phyloP scores from a whole-genome alignment of 371 early-diverging fungal genomes.

The Mortierella sp. region DNA sequence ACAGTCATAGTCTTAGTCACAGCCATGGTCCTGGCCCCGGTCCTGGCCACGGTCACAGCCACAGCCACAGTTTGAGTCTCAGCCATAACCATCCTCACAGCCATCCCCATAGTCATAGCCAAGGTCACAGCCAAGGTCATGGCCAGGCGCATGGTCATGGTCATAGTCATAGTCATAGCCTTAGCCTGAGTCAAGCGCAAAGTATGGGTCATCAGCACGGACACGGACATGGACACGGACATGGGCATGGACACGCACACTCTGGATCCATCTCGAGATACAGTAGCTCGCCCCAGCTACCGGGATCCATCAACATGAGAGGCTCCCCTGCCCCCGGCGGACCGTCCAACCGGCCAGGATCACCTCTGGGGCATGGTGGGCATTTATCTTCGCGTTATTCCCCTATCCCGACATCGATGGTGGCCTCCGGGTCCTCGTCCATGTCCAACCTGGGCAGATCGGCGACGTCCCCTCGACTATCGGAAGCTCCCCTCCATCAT shows the following conservation, averaged over 20 bases:
- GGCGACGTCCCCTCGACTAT: conserved; percentile 20
- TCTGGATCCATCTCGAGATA: conserved; percentile 30
- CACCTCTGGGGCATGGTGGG: conserved; percentile 36
- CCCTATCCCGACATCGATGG: conserved; percentile 18
- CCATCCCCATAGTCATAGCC: conserved; percentile 6
- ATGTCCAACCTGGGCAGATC: conserved; percentile 16
- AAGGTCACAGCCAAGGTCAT: conserved; percentile 9
- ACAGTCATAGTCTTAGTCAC: conserved; percentile 1
- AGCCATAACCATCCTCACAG: no score
- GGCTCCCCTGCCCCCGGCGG: conserved; percentile 36
- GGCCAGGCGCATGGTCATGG: no score
- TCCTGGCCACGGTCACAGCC: no score
- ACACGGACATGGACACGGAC: no score
- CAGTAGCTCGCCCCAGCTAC: conserved; percentile 42
- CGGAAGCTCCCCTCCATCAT: conserved; percentile 24
- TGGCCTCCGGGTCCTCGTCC: conserved; percentile 8
- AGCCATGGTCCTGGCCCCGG: conserved; percentile 8
- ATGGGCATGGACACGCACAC: conserved; percentile 24
- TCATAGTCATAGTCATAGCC: no score
- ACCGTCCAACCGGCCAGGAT: conserved; percentile 22
- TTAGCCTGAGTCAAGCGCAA: no score
- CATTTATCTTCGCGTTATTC: conserved; percentile 31
- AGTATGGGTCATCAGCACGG: no score
- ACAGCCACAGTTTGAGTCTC: no score
- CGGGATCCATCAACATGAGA: conserved; percentile 23